phyloP scores from a whole-genome alignment of 2,329 filamentous ascomycete genomes.

The Clonostachys rosea region DNA sequence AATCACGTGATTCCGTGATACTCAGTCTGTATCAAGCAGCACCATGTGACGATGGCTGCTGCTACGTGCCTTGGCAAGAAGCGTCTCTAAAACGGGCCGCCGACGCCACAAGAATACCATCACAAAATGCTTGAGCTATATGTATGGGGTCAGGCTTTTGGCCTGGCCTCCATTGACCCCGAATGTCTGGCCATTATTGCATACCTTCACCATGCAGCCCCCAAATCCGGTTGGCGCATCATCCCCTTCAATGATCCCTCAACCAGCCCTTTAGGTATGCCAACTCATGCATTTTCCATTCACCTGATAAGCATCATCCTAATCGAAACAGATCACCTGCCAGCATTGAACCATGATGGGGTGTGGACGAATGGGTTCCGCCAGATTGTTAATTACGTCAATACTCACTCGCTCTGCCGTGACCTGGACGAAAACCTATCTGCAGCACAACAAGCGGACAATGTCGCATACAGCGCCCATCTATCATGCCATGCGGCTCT shows the following conservation, averaged over 20 bases:
- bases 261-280: constrained; percentile 65
- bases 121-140: constrained; percentile 59
- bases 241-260: constrained; percentile 70
- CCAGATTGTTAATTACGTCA: constrained; percentile 55
- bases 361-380: constrained; percentile 57
- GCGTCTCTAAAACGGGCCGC: no score
- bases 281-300: neutral
- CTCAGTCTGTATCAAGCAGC: no score
- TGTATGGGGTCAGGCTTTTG: constrained; percentile 86
- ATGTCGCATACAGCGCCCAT: constrained; percentile 58
- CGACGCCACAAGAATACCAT: neutral
- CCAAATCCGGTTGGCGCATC: constrained; percentile 59
- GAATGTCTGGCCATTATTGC: constrained; percentile 83
- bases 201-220: constrained; percentile 63
- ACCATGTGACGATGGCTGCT: no score
- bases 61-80: no score
- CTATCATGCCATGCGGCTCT: constrained; percentile 70
- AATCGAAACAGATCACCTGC: constrained; percentile 40
- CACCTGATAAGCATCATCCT: neutral
- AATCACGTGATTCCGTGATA: no score
- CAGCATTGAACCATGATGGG: constrained; percentile 45
- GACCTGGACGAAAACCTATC: constrained; percentile 33
- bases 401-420: constrained; percentile 22
- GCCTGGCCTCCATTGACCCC: constrained; percentile 83
- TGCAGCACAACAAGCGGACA: constrained; percentile 37